phyloP scores from a whole-genome alignment of 176 grass and related monocot genomes.

The Canna indica region DNA sequence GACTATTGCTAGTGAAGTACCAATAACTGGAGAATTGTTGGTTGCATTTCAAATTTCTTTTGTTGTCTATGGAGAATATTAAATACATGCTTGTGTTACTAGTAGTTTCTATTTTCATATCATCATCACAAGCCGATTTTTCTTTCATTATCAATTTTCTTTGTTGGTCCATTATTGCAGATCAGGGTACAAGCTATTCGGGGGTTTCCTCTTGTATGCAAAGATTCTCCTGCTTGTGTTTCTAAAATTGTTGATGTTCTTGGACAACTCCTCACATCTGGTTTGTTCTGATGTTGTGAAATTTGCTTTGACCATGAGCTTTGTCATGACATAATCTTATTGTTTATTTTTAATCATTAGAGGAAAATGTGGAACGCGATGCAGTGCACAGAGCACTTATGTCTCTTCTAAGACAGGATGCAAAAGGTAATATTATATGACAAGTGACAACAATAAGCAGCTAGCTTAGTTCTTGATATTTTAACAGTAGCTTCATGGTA shows the following conservation, averaged over 20 bases:
- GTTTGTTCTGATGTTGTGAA: slow-evolving; percentile 25
- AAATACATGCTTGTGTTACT: too few species aligned
- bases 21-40: too few species aligned
- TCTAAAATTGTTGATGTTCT: slow-evolving; percentile 96
- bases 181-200: slow-evolving; percentile 96
- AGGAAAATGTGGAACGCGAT: slow-evolving; percentile 97
- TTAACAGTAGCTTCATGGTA: too few species aligned
- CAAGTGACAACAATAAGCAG: too few species aligned
- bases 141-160: neutral
- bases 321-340: neutral
- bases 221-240: slow-evolving; percentile 65
- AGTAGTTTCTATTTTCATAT: too few species aligned
- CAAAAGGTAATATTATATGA: slow-evolving; percentile 49
- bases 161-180: slow-evolving; percentile 27
- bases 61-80: too few species aligned
- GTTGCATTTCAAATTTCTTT: too few species aligned
- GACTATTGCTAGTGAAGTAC: too few species aligned
- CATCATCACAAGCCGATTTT: neutral
- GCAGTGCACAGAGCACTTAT: slow-evolving; percentile 94
- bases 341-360: slow-evolving; percentile 26
- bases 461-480: too few species aligned
- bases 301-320: slow-evolving; percentile 13
- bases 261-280: slow-evolving; percentile 72
- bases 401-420: slow-evolving; percentile 90
- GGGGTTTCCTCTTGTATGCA: slow-evolving; percentile 85